Evolutionary conservation across 2,329 filamentous ascomycete genomes (phyloP).

Genomic region (Blumeriella jaapii): DNA sequence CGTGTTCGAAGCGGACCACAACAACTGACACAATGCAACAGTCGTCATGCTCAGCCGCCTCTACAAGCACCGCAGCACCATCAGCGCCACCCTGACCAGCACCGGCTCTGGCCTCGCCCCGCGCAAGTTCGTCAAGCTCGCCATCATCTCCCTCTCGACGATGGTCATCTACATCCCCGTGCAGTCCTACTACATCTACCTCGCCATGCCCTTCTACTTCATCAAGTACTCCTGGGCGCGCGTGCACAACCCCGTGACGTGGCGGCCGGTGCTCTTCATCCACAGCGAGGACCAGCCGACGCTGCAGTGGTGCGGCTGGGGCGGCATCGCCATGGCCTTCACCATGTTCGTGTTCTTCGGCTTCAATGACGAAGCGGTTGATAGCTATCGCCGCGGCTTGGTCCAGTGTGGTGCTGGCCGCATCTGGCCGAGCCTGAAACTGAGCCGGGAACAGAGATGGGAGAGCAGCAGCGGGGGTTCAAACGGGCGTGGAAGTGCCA

Average conservation of each 20-base stretch:
- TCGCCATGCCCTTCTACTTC: conserved; percentile 31
- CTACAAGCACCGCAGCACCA: conserved; percentile 45
- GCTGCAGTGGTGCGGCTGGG: conserved; percentile 44
- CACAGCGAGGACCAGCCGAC: conserved; percentile 28
- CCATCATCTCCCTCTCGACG: conserved; percentile 41
- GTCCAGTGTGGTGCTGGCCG: conserved; percentile 17
- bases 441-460: conserved; percentile 2
- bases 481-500: conserved; percentile 2
- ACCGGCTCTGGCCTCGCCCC: conserved; percentile 40
- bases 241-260: conserved; percentile 38
- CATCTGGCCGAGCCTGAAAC: conserved; percentile 17
- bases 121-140: conserved; percentile 50
- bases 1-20: neutral
- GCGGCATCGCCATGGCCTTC: conserved; percentile 40
- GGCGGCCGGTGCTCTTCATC: conserved; percentile 37
- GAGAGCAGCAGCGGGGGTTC: no score
- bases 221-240: conserved; percentile 39
- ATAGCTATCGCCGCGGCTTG: conserved; percentile 34
- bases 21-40: conserved; percentile 29
- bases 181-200: conserved; percentile 39
- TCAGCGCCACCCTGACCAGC: conserved; percentile 41
- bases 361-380: conserved; percentile 46
- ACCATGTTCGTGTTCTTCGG: conserved; percentile 54
- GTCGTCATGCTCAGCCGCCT: conserved; percentile 49
- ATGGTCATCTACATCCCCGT: conserved; percentile 41